Conservation (phyloP, 2,329 filamentous ascomycete species). For the Malbranchea zuffiana region DNA sequence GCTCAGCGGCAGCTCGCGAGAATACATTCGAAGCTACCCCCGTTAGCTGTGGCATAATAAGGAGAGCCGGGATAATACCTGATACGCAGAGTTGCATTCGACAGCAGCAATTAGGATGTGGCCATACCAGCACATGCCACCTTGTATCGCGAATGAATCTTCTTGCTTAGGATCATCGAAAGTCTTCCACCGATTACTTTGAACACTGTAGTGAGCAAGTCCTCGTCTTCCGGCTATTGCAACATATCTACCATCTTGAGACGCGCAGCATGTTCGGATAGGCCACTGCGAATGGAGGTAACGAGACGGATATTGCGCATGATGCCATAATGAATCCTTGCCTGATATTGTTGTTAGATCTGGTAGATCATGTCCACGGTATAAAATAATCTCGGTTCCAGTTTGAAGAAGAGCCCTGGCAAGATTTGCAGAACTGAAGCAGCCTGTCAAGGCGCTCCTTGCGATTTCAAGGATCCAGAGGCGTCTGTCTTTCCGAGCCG, state of each 20-base stretch:
- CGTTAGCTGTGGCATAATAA: slow-evolving; percentile 12
- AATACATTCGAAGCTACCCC: slow-evolving; percentile 68
- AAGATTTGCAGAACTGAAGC: slow-evolving; percentile 83
- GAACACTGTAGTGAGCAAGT: slow-evolving; percentile 88
- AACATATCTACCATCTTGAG: slow-evolving; percentile 83
- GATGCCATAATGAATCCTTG: slow-evolving; percentile 91
- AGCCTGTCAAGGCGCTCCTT: slow-evolving; percentile 82
- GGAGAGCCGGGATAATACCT: slow-evolving; percentile 37
- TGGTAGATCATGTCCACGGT: slow-evolving; percentile 82
- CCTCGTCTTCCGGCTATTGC: slow-evolving; percentile 91
- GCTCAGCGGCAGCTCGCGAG: slow-evolving; percentile 70
- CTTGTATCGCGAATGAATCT: slow-evolving; percentile 82
- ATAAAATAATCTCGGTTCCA: slow-evolving; percentile 77
- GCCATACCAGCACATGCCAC: slow-evolving; percentile 98
- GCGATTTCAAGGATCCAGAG: slow-evolving; percentile 88
- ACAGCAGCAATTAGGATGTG: slow-evolving; percentile 88
- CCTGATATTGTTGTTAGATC: slow-evolving; percentile 85
- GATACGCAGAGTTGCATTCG: slow-evolving; percentile 70
- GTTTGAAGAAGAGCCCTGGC: slow-evolving; percentile 83
- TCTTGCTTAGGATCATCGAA: slow-evolving; percentile 73
- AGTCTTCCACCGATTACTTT: slow-evolving; percentile 89
- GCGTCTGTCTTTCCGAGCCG: slow-evolving; percentile 59
- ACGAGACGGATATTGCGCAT: slow-evolving; percentile 67
- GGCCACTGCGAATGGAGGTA: slow-evolving; percentile 94
- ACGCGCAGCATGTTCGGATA: slow-evolving; percentile 75